Percentiles rank a stretch among this genome's conserved stretches.
Conservation (phyloP, 1,284 basidiomycete species). For the Waitea zeae region DNA sequence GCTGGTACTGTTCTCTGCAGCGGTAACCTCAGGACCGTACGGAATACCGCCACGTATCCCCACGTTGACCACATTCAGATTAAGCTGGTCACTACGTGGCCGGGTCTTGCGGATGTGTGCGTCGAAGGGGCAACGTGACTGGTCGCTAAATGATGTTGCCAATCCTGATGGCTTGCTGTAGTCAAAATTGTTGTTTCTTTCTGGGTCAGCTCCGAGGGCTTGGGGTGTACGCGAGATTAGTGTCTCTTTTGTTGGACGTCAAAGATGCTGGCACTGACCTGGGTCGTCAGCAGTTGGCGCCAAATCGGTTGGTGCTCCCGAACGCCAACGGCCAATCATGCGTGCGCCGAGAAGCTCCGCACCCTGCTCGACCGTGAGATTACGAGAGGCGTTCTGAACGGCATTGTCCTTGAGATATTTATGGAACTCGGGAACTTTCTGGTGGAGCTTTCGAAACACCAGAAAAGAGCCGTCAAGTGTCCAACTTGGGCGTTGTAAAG, state of each 20-base stretch:
- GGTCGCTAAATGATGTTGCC: slow-evolving; percentile 14
- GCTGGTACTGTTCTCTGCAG: slow-evolving; percentile 15
- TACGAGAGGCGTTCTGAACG: slow-evolving; percentile 14
- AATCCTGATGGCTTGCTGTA: slow-evolving; percentile 15
- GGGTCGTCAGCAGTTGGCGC: slow-evolving; percentile 16
- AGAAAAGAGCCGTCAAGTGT: slow-evolving; percentile 34
- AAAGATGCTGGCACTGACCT: background rate
- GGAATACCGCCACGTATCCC: slow-evolving; percentile 14
- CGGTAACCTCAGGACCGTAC: slow-evolving; percentile 22
- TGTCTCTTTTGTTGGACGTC: too few species aligned
- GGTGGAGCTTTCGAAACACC: slow-evolving; percentile 34
- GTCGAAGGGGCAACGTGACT: slow-evolving; percentile 27
- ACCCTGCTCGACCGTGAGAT: slow-evolving; percentile 19
- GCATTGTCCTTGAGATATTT: slow-evolving; percentile 26
- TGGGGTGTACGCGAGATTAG: background rate
- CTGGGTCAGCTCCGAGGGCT: slow-evolving; percentile 13
- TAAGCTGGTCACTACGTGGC: slow-evolving; percentile 26
- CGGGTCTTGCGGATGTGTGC: slow-evolving; percentile 37
- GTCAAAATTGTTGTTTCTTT: slow-evolving; percentile 15
- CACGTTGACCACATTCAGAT: slow-evolving; percentile 8
- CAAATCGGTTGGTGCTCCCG: slow-evolving; percentile 19
- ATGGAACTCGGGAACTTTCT: slow-evolving; percentile 38
- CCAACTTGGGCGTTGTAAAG: slow-evolving; percentile 19
- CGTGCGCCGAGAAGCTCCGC: slow-evolving; percentile 33
- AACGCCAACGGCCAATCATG: slow-evolving; percentile 32